Evolutionary conservation across 225 moss, liverwort and hornwort species (phyloP).

Genomic region (Polytrichum formosum): DNA sequence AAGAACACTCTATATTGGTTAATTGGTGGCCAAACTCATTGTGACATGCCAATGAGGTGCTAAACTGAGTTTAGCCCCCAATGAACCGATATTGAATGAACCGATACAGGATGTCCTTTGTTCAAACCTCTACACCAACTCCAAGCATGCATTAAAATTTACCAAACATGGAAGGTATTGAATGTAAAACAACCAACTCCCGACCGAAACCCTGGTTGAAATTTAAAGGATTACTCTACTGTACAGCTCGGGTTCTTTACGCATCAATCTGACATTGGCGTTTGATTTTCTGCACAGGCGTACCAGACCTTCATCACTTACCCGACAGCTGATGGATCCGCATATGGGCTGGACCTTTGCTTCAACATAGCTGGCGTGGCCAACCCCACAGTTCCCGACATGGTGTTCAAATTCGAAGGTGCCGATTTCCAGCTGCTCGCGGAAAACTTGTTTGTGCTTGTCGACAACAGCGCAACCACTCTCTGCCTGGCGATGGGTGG

Average conservation of each 20-base stretch:
- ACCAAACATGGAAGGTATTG: too few species aligned
- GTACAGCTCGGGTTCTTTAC: neutral
- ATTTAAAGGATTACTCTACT: too few species aligned
- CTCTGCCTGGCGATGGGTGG: conserved; percentile 75
- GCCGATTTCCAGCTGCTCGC: conserved; percentile 61
- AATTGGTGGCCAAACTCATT: too few species aligned
- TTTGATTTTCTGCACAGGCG: conserved; percentile 14
- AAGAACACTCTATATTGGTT: too few species aligned
- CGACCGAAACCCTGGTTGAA: too few species aligned
- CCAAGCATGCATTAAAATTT: too few species aligned
- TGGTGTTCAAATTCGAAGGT: conserved; percentile 66
- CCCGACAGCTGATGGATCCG: conserved; percentile 46
- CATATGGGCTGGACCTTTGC: conserved; percentile 70
- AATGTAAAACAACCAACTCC: too few species aligned
- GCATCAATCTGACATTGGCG: neutral
- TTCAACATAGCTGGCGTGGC: conserved; percentile 65
- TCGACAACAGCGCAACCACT: conserved; percentile 45
- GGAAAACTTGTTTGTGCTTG: conserved; percentile 77
- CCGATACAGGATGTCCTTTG: too few species aligned
- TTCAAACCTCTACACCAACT: too few species aligned
- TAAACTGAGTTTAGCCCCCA: too few species aligned
- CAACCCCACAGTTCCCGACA: conserved; percentile 48
- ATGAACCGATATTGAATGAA: too few species aligned
- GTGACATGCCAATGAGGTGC: too few species aligned
- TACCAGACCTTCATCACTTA: conserved; percentile 49